Evolutionary conservation across 129 eudicot species (phyloP), one percentile per base, ranked within the genome.

Genomic region (Saussurea involucrata): DNA sequence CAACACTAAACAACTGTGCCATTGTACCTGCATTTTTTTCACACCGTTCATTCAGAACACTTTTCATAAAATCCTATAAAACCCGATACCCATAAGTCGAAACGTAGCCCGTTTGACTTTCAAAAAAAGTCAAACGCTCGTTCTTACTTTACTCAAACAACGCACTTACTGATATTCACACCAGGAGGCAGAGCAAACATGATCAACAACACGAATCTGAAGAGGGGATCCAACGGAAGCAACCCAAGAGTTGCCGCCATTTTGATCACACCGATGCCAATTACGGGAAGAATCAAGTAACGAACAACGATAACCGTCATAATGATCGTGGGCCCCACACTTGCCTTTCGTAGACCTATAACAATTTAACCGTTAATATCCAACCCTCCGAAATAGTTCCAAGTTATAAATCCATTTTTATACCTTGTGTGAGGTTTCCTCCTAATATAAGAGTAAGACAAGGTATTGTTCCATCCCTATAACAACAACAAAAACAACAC

Each of bases 151-250:
- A 40, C 49, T 40, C 49, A 40, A 40, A 27, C 29, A 67, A 15
- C n/a, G 24, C 55, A 11, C 81, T 85, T 86, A 90, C 98, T 90
- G 31, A 93, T 85, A 70, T 80, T 90, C 82, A 88, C 90, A 21
- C 95, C 98, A 29, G 98, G 98, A 55, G 98, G 98, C 32, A 93
- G 77, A 58, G 87, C 76, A 76, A 83, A 93, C 85, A 90, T 96
- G 78, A 90, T 80, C 95, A 93, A 82, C 74, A 93, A 86, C 76
- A 93, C 92, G 69, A 90, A 93, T 63, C 78, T 92, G 67, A 83
- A 93, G 65, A 93, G 87, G 0, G 96, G 89, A 36, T 93, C 98
- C 13, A 77, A 57, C 20, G 97, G 97, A 68, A 93, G 90, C 77
- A 87, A 77, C 10, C 98, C 97, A 6, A 82, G 28, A 13, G 72